Evolutionary conservation across 257 asterid species (phyloP).

Genomic region (Galeopsis tetrahit): DNA sequence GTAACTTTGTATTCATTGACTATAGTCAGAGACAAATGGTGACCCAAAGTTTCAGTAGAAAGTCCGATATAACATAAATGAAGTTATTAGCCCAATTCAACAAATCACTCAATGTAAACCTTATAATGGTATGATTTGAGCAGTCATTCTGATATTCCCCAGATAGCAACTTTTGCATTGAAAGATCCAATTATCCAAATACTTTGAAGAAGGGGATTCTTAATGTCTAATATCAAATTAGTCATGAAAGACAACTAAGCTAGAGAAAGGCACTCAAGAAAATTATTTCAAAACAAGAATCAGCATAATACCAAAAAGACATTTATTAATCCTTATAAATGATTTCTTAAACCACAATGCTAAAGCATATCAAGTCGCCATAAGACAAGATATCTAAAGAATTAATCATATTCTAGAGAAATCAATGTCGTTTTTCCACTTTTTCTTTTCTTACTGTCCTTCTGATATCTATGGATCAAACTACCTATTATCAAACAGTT

Average conservation of each 20-base stretch:
- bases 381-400: background rate
- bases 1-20: background rate
- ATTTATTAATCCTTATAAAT: background rate
- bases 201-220: background rate
- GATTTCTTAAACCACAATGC: background rate
- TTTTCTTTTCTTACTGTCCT: background rate
- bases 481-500: constrained; percentile 2
- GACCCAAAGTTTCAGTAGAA: background rate
- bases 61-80: background rate
- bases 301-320: background rate
- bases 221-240: background rate
- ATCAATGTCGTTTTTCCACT: background rate
- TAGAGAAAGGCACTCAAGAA: constrained; percentile 3
- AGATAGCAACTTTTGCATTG: background rate
- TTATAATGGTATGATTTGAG: constrained; percentile 10
- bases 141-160: background rate
- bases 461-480: constrained; percentile 2
- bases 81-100: constrained; percentile 1
- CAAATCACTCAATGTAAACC: background rate
- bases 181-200: background rate
- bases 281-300: background rate
- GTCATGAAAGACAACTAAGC: background rate
- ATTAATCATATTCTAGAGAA: constrained; percentile 3
- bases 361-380: background rate
- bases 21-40: background rate